These are phyloP conservation scores for Ogataea paraovalis DNA, from an alignment of 805 yeast species.

Conservation along the genomic window DNA sequence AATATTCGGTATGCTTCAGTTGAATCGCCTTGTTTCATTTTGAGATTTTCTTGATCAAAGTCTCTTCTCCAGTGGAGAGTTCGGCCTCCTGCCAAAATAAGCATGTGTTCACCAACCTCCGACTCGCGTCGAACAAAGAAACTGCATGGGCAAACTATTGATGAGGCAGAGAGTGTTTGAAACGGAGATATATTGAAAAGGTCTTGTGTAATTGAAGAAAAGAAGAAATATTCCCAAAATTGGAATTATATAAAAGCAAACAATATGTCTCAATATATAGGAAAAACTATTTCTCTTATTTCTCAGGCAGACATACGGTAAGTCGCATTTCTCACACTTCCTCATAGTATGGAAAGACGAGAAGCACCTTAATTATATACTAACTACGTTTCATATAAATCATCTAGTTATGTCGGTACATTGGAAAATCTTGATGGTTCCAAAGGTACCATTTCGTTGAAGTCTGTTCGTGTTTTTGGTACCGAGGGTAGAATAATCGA, in stretches of 20 bases:
- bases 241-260: background rate
- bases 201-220: no score
- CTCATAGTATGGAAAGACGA: background rate
- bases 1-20: no score
- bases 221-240: background rate
- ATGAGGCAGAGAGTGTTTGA: no score
- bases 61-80: no score
- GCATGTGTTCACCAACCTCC: background rate
- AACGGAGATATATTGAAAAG: no score
- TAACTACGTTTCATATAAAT: background rate
- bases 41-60: no score
- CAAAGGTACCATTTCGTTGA: conserved; percentile 82
- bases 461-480: conserved; percentile 77
- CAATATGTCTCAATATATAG: conserved; percentile 86
- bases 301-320: conserved; percentile 70
- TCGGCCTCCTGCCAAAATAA: background rate
- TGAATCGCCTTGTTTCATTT: no score
- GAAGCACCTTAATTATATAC: background rate
- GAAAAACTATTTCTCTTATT: conserved; percentile 79
- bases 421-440: conserved; percentile 85
- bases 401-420: conserved; percentile 75
- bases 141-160: no score
- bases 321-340: conserved; percentile 16
- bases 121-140: background rate
- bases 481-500: conserved; percentile 84